Evolutionary conservation across 495 filamentous ascomycete genomes (phyloP).

Genomic region (Ascobolus immersus): DNA sequence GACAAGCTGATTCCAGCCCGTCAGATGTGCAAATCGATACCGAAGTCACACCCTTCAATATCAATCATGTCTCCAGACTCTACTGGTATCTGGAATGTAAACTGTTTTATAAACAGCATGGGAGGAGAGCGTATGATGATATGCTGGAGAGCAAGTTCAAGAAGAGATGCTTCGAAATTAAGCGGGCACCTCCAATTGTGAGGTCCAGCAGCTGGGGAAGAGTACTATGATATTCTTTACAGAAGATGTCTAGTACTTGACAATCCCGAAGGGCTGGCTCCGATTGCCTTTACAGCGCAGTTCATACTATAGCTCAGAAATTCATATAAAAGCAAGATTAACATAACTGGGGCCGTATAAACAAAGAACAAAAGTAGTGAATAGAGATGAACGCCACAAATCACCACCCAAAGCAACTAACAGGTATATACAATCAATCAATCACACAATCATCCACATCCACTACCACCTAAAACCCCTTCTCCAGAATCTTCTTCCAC

Average conservation of each 20-base stretch:
- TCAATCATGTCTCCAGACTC: too few species aligned
- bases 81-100: too few species aligned
- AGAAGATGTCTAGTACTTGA: conserved; percentile 40
- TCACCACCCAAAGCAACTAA: too few species aligned
- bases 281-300: background rate
- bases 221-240: too few species aligned
- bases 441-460: background rate
- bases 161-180: conserved; percentile 76
- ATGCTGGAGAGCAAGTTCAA: conserved; percentile 39
- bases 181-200: conserved; percentile 50
- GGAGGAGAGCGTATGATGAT: conserved; percentile 48
- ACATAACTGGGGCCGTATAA: too few species aligned
- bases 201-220: conserved; percentile 36
- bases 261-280: conserved; percentile 32
- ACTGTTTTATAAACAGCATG: too few species aligned
- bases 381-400: too few species aligned
- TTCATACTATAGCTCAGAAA: conserved; percentile 9
- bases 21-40: too few species aligned
- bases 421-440: background rate
- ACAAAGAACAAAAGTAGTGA: too few species aligned
- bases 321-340: too few species aligned
- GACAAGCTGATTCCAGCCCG: too few species aligned
- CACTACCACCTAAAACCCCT: conserved; percentile 3
- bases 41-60: too few species aligned
- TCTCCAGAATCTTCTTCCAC: conserved; percentile 33